These are phyloP conservation scores for Plantago major DNA, from an alignment of 257 asterid genomes.

Conservation along the genomic window DNA sequence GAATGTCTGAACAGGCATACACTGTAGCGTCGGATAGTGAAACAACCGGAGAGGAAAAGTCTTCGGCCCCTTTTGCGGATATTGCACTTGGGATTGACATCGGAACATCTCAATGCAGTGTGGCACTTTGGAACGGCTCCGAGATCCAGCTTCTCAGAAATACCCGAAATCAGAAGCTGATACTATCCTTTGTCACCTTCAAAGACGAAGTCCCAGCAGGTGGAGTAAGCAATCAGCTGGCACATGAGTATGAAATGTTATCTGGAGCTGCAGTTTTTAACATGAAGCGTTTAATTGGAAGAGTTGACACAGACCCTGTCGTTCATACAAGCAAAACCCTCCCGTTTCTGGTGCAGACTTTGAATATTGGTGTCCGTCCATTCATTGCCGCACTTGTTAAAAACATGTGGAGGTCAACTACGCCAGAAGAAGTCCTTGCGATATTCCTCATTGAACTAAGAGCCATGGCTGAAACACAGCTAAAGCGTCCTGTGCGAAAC, in stretches of 20 bases:
- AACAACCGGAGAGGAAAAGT: conserved; percentile 66
- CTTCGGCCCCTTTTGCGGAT: conserved; percentile 46
- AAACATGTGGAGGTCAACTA: conserved; percentile 79
- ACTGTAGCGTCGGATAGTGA: conserved; percentile 87
- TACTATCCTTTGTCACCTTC: conserved; percentile 67
- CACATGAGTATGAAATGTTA: conserved; percentile 68
- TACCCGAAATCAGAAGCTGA: conserved; percentile 57
- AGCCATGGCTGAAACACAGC: conserved; percentile 61
- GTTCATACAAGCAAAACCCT: conserved; percentile 73
- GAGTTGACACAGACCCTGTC: conserved; percentile 80
- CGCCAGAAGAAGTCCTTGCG: conserved; percentile 88
- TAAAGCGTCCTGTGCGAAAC: conserved; percentile 51
- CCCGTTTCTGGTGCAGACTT: conserved; percentile 75
- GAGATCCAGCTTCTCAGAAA: conserved; percentile 64
- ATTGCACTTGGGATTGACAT: conserved; percentile 79
- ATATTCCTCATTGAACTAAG: conserved; percentile 67
- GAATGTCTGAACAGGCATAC: conserved; percentile 80
- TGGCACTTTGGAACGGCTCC: conserved; percentile 79
- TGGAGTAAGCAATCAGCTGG: conserved; percentile 62
- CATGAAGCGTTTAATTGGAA: conserved; percentile 70
- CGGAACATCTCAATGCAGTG: conserved; percentile 83
- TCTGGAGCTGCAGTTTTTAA: conserved; percentile 80
- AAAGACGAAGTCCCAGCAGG: conserved; percentile 63
- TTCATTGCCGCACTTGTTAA: conserved; percentile 76
- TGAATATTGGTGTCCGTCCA: conserved; percentile 74